Conservation (phyloP, 495 filamentous ascomycete genomes). For the Penicillium soppii region DNA sequence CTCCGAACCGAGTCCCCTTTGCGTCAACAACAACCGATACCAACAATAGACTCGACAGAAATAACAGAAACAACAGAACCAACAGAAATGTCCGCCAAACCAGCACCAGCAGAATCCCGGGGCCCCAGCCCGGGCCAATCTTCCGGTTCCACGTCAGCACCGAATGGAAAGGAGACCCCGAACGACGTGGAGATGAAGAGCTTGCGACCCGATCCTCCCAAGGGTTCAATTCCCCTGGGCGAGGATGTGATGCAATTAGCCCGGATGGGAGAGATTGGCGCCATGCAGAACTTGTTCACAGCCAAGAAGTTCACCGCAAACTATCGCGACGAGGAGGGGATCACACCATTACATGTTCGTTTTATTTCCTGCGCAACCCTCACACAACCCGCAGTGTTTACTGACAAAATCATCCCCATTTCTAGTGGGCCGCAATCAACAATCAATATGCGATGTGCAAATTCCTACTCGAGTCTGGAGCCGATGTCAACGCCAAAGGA, state of each 20-base stretch:
- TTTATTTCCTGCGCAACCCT: background rate
- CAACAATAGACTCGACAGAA: background rate
- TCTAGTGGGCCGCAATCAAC: conserved; percentile 98
- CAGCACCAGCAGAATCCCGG: conserved; percentile 26
- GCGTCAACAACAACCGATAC: conserved; percentile 3
- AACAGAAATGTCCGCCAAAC: conserved; percentile 37
- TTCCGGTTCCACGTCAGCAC: conserved; percentile 28
- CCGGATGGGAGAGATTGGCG: conserved; percentile 77
- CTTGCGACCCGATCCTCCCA: conserved; percentile 49
- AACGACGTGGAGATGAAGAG: conserved; percentile 70
- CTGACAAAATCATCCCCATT: conserved; percentile 12
- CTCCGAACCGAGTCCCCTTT: conserved; percentile 11
- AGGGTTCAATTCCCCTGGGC: conserved; percentile 57
- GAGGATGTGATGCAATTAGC: conserved; percentile 96
- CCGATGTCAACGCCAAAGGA: conserved; percentile 90
- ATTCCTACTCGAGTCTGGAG: conserved; percentile 85
- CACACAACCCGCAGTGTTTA: conserved; percentile 1
- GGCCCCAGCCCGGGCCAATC: conserved; percentile 24
- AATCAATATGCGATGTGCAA: conserved; percentile 96
- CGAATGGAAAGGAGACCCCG: conserved; percentile 59
- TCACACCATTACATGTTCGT: conserved; percentile 91
- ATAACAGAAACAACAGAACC: too few species aligned
- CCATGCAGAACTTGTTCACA: conserved; percentile 86
- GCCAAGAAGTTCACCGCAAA: conserved; percentile 74
- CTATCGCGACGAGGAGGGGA: conserved; percentile 84